These are phyloP conservation scores for Kwoniella dendrophila DNA, from an alignment of 768 basidiomycete species.

Conservation along the genomic window DNA sequence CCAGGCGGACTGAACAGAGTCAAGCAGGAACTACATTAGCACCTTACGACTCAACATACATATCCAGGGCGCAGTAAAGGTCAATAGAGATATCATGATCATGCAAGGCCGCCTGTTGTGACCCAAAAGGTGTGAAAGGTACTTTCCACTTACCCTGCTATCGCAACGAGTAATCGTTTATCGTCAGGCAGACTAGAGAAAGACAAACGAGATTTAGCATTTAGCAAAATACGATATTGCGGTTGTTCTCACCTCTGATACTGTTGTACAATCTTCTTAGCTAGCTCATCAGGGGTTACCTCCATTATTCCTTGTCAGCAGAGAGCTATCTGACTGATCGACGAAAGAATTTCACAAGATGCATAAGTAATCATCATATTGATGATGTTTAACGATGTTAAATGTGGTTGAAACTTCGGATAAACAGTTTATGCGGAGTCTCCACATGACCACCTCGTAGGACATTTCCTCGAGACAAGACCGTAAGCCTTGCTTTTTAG, in stretches of 20 bases:
- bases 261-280: constrained; percentile 15
- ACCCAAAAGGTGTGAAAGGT: too few species aligned
- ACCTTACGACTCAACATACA: too few species aligned
- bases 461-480: not conserved
- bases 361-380: too few species aligned
- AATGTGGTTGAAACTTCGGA: not conserved
- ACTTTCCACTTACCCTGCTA: constrained; percentile 27
- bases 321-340: too few species aligned
- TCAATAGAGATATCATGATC: not conserved
- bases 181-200: constrained; percentile 6
- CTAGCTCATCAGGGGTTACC: constrained; percentile 20
- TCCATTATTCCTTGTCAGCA: constrained; percentile 1
- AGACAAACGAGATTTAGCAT: not conserved
- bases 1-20: constrained; percentile 70
- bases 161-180: constrained; percentile 65
- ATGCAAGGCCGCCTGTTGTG: not conserved
- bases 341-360: too few species aligned
- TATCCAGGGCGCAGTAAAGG: not conserved
- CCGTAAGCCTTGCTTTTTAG: not conserved
- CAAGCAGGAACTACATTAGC: too few species aligned
- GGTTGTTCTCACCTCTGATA: constrained; percentile 16
- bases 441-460: not conserved
- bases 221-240: not conserved
- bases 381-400: too few species aligned
- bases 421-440: not conserved